These are phyloP conservation scores for Sechiopsis laciniata DNA, from an alignment of 306 rosid species.

Conservation along the genomic window DNA sequence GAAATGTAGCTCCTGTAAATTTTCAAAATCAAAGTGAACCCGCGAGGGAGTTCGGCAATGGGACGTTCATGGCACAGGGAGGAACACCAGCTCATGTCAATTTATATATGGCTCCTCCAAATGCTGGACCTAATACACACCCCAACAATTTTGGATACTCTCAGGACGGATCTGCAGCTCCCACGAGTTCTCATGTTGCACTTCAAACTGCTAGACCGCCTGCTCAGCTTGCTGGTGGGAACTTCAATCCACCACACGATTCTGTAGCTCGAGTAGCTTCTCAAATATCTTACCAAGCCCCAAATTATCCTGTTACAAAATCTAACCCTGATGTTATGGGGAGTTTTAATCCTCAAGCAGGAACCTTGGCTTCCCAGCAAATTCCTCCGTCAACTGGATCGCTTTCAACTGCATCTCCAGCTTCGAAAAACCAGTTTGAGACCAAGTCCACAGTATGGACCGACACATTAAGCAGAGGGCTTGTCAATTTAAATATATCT, in stretches of 20 bases:
- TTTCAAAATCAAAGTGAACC: slow-evolving; percentile 51
- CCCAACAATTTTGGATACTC: slow-evolving; percentile 6
- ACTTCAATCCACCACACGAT: slow-evolving; percentile 24
- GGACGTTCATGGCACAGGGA: slow-evolving; percentile 44
- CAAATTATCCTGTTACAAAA: slow-evolving; percentile 29
- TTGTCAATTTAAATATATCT: slow-evolving; percentile 88
- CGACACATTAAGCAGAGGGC: slow-evolving; percentile 88
- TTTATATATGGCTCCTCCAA: slow-evolving; percentile 14
- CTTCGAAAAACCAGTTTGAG: slow-evolving; percentile 74
- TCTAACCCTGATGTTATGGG: slow-evolving; percentile 36
- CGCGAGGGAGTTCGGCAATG: slow-evolving; percentile 47
- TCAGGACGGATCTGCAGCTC: slow-evolving; percentile 1
- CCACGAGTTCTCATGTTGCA: slow-evolving; percentile 18
- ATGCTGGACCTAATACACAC: background rate
- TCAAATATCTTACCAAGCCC: slow-evolving; percentile 38
- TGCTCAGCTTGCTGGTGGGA: slow-evolving; percentile 42
- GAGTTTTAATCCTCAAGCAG: slow-evolving; percentile 31
- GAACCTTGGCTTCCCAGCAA: slow-evolving; percentile 43
- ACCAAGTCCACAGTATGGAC: slow-evolving; percentile 97
- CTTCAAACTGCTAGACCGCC: slow-evolving; percentile 39
- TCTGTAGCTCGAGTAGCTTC: slow-evolving; percentile 23
- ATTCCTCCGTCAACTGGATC: slow-evolving; percentile 39
- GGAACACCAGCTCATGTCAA: slow-evolving; percentile 28
- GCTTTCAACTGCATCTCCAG: slow-evolving; percentile 44
- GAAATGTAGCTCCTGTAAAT: slow-evolving; percentile 31